Conservation (phyloP, 2,329 filamentous ascomycete species). For the Fusarium nanum region DNA sequence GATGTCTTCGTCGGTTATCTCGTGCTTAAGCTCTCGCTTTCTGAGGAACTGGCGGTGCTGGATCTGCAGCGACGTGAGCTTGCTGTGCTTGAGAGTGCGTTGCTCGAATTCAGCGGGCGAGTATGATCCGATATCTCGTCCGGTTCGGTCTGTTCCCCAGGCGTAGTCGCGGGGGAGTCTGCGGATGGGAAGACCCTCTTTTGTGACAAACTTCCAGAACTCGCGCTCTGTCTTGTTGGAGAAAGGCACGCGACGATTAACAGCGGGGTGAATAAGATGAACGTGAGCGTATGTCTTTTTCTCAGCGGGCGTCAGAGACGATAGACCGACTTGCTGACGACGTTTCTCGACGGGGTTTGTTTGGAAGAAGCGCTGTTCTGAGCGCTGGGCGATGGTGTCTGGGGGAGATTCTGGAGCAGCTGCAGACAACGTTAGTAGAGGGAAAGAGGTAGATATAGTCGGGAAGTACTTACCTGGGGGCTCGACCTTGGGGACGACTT, state of each 20-base stretch:
- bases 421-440: conserved; percentile 13
- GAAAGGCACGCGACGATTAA: conserved; percentile 50
- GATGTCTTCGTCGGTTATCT: conserved; percentile 53
- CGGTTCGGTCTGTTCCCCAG: conserved; percentile 65
- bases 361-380: conserved; percentile 60
- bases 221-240: conserved; percentile 65
- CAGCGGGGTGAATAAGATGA: conserved; percentile 58
- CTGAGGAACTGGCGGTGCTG: conserved; percentile 59
- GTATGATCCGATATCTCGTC: conserved; percentile 63
- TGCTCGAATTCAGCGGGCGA: conserved; percentile 59
- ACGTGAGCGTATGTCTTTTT: conserved; percentile 62
- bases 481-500: conserved; percentile 51
- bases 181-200: conserved; percentile 63
- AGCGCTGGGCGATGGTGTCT: conserved; percentile 62
- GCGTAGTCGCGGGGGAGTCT: conserved; percentile 53
- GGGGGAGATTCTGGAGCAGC: conserved; percentile 51
- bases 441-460: background rate
- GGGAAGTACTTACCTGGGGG: conserved; percentile 28
- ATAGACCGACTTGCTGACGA: conserved; percentile 58
- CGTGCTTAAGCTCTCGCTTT: conserved; percentile 48
- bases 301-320: conserved; percentile 60
- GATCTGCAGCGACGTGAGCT: conserved; percentile 57
- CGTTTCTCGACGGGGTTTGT: conserved; percentile 62
- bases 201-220: conserved; percentile 67
- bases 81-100: conserved; percentile 56